Evolutionary conservation across 257 asterid genomes (phyloP).

Genomic region (Coffea canephora): DNA sequence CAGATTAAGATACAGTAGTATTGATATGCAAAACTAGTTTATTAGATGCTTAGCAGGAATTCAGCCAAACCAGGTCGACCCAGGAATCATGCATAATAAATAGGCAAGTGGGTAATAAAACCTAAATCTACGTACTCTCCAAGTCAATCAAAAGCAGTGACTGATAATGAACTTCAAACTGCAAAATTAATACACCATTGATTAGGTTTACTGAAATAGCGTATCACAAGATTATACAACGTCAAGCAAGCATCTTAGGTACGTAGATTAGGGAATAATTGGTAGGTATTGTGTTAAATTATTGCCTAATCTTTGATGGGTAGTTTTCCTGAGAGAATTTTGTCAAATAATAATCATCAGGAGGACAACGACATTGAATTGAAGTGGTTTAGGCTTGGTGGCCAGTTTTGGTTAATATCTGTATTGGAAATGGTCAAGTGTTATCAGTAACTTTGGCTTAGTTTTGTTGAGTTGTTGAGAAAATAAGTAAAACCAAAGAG

Average conservation of each 20-base stretch:
- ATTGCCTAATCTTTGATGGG: slow-evolving; percentile 13
- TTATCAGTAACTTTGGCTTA: background rate
- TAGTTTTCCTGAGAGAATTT: background rate
- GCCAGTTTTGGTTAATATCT: background rate
- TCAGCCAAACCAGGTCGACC: slow-evolving; percentile 5
- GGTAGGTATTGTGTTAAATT: slow-evolving; percentile 22
- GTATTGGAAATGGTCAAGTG: slow-evolving; percentile 2
- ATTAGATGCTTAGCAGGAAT: slow-evolving; percentile 6
- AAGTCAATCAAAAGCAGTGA: slow-evolving; percentile 28
- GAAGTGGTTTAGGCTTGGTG: background rate
- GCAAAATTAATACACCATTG: slow-evolving; percentile 9
- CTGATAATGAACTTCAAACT: slow-evolving; percentile 24
- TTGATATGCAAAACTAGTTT: background rate
- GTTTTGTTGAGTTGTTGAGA: slow-evolving; percentile 35
- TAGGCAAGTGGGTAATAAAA: slow-evolving; percentile 12
- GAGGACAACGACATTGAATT: background rate
- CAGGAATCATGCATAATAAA: slow-evolving; percentile 4
- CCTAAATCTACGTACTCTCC: slow-evolving; percentile 4
- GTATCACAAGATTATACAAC: slow-evolving; percentile 15
- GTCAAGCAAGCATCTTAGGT: slow-evolving; percentile 32
- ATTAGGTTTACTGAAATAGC: slow-evolving; percentile 12
- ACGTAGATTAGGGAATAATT: slow-evolving; percentile 21
- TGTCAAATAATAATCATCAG: slow-evolving; percentile 3
- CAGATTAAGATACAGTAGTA: background rate
- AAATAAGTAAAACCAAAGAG: slow-evolving; percentile 12